Percentiles rank a stretch among this genome's conserved stretches.
phyloP scores from a whole-genome alignment of 1,284 basidiomycete species.

The Trametes hirsuta region DNA sequence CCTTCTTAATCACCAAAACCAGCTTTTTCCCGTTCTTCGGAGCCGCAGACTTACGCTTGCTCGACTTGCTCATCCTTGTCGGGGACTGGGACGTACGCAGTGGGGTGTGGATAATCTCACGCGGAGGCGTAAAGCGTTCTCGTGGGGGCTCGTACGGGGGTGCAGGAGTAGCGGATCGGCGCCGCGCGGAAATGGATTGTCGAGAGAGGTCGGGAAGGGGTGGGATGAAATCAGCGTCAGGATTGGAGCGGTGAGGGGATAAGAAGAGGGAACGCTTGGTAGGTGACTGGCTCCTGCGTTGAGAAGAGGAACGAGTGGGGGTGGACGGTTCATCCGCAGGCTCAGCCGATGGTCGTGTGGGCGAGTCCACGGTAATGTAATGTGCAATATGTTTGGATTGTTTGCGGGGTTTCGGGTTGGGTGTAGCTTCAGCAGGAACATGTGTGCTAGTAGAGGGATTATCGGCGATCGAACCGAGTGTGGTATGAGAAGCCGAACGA shows the following conservation, averaged over 20 bases:
- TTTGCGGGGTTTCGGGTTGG: conserved; percentile 65
- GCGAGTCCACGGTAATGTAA: conserved; percentile 33
- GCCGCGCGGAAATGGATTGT: conserved; percentile 29
- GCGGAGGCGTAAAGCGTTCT: conserved; percentile 71
- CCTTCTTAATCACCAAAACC: conserved; percentile 53
- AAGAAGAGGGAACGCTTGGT: conserved; percentile 36
- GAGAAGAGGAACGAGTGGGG: conserved; percentile 27
- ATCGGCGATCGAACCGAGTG: conserved; percentile 13
- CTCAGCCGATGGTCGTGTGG: conserved; percentile 29
- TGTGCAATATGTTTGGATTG: conserved; percentile 41
- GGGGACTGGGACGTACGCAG: conserved; percentile 16
- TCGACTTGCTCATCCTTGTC: conserved; percentile 36
- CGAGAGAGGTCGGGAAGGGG: conserved; percentile 32
- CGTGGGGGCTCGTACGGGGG: conserved; percentile 65
- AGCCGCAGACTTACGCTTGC: conserved; percentile 39
- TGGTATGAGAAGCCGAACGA: conserved; percentile 19
- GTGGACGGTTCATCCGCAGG: conserved; percentile 25
- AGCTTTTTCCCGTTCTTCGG: conserved; percentile 36
- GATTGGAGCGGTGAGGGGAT: conserved; percentile 52
- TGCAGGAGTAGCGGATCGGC: conserved; percentile 49
- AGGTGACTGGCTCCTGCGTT: conserved; percentile 36
- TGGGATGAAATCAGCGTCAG: conserved; percentile 54
- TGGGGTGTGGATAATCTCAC: conserved; percentile 56
- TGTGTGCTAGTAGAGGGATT: conserved; percentile 20
- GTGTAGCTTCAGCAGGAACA: conserved; percentile 44